Evolutionary conservation across 345 rosid genomes (phyloP).

Genomic region (Physaria fendleri): DNA sequence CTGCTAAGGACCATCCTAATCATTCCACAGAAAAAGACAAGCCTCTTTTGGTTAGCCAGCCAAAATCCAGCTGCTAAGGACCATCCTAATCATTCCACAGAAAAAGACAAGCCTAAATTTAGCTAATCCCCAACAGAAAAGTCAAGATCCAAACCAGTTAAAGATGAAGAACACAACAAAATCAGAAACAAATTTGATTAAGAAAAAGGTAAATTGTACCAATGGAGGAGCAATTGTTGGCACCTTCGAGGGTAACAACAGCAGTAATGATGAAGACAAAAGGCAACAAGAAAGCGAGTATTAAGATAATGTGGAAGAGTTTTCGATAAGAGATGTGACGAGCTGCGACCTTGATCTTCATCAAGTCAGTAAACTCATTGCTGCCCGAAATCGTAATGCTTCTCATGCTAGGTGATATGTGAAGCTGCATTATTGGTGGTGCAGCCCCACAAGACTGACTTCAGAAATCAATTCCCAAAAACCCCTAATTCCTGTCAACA

Average conservation of each 20-base stretch:
- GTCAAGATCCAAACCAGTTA: slow-evolving; percentile 4
- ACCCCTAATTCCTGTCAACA: slow-evolving; percentile 24
- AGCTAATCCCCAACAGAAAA: background rate
- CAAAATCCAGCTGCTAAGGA: too few relatives aligned
- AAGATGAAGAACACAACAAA: background rate
- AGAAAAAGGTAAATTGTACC: slow-evolving; percentile 37
- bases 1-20: background rate
- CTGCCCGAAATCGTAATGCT: slow-evolving; percentile 97
- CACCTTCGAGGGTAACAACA: slow-evolving; percentile 98
- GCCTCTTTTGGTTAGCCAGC: background rate
- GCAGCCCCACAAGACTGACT: slow-evolving; percentile 54
- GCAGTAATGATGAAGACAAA: slow-evolving; percentile 98
- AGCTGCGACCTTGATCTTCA: slow-evolving; percentile 99
- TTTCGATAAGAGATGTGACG: slow-evolving; percentile 97
- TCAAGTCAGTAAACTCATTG: slow-evolving; percentile 98
- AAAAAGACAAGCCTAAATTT: background rate
- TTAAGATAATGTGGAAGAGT: slow-evolving; percentile 89
- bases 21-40: background rate
- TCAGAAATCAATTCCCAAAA: slow-evolving; percentile 3
- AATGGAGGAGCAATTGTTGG: slow-evolving; percentile 99
- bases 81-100: background rate
- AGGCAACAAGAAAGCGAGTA: slow-evolving; percentile 97
- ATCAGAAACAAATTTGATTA: background rate
- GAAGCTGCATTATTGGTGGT: slow-evolving; percentile 96
- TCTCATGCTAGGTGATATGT: slow-evolving; percentile 99